These are phyloP conservation scores for Pyrus betulifolia DNA, from an alignment of 306 rosid species.

Conservation along the genomic window DNA sequence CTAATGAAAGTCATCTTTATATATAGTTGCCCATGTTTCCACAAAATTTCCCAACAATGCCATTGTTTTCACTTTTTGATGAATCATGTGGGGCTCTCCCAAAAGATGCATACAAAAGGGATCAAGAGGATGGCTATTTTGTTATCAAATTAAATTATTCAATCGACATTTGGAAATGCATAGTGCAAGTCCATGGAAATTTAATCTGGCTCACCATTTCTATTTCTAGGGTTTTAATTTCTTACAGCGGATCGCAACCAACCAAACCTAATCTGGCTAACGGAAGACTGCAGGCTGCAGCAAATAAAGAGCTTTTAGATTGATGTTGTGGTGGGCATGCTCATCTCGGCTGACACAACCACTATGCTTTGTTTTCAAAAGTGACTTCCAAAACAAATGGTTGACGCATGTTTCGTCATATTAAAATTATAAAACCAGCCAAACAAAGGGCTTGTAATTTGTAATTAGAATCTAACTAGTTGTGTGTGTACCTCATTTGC, in stretches of 20 bases:
- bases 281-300: conserved; percentile 33
- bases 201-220: neutral
- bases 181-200: neutral
- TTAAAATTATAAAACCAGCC: neutral
- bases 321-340: conserved; percentile 45
- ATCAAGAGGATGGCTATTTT: neutral
- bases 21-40: neutral
- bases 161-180: neutral
- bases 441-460: conserved; percentile 16
- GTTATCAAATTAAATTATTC: neutral
- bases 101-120: neutral
- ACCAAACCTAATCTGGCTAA: neutral
- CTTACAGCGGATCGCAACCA: conserved; percentile 16
- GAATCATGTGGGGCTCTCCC: conserved; percentile 5
- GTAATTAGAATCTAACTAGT: conserved; percentile 10
- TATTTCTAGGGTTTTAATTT: neutral
- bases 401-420: conserved; percentile 12
- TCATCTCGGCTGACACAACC: conserved; percentile 51
- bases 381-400: conserved; percentile 28
- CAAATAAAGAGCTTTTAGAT: conserved; percentile 25
- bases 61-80: neutral
- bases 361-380: conserved; percentile 56
- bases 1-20: too few species aligned
- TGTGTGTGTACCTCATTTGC: neutral
- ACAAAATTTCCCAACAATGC: conserved; percentile 8